Evolutionary conservation across 352 stramenopile genomes (phyloP).

Genomic region (Peronospora belbahrii): DNA sequence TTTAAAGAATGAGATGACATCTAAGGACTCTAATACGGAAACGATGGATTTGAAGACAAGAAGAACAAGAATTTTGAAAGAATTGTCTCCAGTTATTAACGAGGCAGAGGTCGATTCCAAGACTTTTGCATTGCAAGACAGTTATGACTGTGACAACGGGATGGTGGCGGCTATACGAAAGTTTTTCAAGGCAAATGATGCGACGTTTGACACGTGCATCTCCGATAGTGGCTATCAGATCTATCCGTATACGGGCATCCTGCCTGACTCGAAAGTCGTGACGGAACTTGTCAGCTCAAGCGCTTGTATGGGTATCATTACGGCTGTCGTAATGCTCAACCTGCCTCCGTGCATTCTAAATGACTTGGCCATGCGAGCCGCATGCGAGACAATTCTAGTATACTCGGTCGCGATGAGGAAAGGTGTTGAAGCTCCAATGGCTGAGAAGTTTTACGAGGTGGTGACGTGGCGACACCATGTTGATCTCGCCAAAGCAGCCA

Average conservation of each 20-base stretch:
- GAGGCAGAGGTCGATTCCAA: conserved; percentile 28
- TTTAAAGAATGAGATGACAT: too few relatives aligned
- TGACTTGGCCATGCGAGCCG: conserved; percentile 41
- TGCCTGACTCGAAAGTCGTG: conserved; percentile 32
- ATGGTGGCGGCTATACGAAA: conserved; percentile 32
- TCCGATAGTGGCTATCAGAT: conserved; percentile 45
- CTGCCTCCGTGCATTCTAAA: conserved; percentile 45
- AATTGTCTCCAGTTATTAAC: conserved; percentile 12
- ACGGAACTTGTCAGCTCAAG: conserved; percentile 35
- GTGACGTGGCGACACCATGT: conserved; percentile 49
- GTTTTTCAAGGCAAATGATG: conserved; percentile 43
- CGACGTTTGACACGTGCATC: conserved; percentile 41
- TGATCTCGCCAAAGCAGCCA: conserved; percentile 38
- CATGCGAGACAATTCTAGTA: conserved; percentile 57
- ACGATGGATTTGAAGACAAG: too few relatives aligned
- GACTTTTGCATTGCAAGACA: conserved; percentile 42
- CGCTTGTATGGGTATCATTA: conserved; percentile 48
- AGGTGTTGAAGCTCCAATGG: conserved; percentile 21
- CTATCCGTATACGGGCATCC: conserved; percentile 46
- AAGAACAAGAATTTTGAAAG: not conserved
- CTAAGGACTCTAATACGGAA: too few relatives aligned
- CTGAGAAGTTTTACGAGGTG: conserved; percentile 35
- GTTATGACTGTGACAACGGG: conserved; percentile 32
- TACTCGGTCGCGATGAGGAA: conserved; percentile 40
- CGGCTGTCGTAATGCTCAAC: conserved; percentile 28